These are phyloP conservation scores for Myxozyma lipomycoides DNA, from an alignment of 805 yeast species.

Conservation along the genomic window DNA sequence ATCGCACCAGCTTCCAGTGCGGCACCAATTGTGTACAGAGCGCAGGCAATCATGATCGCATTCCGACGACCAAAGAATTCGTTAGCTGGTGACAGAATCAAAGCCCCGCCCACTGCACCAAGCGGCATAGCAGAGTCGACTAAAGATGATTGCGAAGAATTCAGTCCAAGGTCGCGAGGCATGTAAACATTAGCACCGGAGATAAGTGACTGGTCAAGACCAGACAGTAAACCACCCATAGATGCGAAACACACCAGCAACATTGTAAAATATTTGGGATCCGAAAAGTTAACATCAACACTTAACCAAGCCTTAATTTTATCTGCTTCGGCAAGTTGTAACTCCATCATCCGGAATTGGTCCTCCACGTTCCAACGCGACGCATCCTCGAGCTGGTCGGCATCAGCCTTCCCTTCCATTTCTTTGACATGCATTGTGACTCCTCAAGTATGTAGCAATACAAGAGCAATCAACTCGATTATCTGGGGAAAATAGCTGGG, in stretches of 20 bases:
- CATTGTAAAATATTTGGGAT: conserved; percentile 46
- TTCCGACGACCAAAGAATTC: conserved; percentile 54
- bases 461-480: too few species aligned
- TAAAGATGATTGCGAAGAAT: conserved; percentile 47
- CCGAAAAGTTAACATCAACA: conserved; percentile 37
- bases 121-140: conserved; percentile 62
- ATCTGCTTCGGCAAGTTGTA: conserved; percentile 4
- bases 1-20: conserved; percentile 12
- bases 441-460: too few species aligned
- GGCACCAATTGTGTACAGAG: conserved; percentile 8
- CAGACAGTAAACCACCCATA: conserved; percentile 61
- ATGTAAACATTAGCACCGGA: conserved; percentile 59
- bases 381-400: conserved; percentile 4
- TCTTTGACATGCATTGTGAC: too few species aligned
- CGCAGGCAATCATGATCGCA: conserved; percentile 8
- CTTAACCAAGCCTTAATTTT: conserved; percentile 5
- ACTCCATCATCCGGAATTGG: conserved; percentile 1
- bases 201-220: conserved; percentile 64
- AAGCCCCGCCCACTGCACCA: conserved; percentile 63
- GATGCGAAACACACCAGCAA: conserved; percentile 57
- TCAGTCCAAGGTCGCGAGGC: conserved; percentile 43
- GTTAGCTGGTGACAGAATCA: conserved; percentile 56
- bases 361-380: conserved; percentile 3
- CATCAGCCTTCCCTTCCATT: conserved; percentile 1
- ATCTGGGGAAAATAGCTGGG: too few species aligned